Conservation (phyloP, 208 protist genomes). For the Wallacemonas sp. region DNA sequence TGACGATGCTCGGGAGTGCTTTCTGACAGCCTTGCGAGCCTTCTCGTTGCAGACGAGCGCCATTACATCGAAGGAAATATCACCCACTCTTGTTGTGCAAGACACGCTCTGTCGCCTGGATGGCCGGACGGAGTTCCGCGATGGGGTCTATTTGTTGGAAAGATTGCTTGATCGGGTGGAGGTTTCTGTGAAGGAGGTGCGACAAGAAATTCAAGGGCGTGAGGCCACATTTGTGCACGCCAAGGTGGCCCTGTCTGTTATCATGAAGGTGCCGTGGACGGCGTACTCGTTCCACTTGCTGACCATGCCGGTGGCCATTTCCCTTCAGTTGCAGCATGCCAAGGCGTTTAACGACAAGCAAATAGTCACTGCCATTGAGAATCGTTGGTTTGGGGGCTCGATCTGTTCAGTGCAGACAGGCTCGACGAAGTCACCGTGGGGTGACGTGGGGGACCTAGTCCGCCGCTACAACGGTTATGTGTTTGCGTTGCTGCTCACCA, state of each 20-base stretch:
- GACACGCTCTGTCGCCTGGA: slow-evolving; percentile 62
- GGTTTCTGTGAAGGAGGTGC: slow-evolving; percentile 47
- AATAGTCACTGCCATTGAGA: slow-evolving; percentile 52
- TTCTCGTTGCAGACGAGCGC: slow-evolving; percentile 32
- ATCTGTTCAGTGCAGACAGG: slow-evolving; percentile 57
- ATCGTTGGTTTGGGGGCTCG: slow-evolving; percentile 76
- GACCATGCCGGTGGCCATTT: slow-evolving; percentile 43
- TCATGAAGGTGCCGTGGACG: slow-evolving; percentile 46
- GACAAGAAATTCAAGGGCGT: slow-evolving; percentile 42
- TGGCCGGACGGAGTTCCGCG: slow-evolving; percentile 45
- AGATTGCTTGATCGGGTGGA: slow-evolving; percentile 31
- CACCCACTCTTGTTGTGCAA: slow-evolving; percentile 39
- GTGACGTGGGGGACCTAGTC: slow-evolving; percentile 65
- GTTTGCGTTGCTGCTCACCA: slow-evolving; percentile 44
- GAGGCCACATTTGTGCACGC: slow-evolving; percentile 58
- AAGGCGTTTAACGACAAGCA: not conserved
- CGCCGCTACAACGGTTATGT: slow-evolving; percentile 70
- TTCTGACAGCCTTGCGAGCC: slow-evolving; percentile 49
- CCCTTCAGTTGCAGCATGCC: slow-evolving; percentile 50
- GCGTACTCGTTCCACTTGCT: slow-evolving; percentile 18
- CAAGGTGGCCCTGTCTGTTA: slow-evolving; percentile 42
- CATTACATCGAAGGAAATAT: slow-evolving; percentile 28
- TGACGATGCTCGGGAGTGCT: slow-evolving; percentile 47
- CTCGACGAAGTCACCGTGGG: slow-evolving; percentile 46
- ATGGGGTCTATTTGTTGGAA: slow-evolving; percentile 42